Conservation (phyloP, 2,329 filamentous ascomycete species). For the Dothistroma septosporum region DNA sequence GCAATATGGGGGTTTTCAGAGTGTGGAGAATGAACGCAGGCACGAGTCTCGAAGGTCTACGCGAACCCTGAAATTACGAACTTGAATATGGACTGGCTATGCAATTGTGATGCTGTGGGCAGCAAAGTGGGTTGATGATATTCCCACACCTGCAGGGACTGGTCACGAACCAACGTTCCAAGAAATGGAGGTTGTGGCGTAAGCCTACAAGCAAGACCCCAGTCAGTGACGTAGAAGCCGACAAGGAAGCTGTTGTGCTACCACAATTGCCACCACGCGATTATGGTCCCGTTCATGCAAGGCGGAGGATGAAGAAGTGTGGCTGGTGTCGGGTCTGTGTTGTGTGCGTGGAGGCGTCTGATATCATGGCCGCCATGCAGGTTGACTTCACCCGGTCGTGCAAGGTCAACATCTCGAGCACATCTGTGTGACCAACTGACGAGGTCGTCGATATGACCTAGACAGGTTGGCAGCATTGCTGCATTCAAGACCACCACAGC, state of each 20-base stretch:
- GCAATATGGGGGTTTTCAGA: background rate
- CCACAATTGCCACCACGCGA: background rate
- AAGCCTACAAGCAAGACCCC: conserved; percentile 1
- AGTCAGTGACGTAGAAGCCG: background rate
- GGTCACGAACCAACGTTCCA: background rate
- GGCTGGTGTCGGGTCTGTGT: background rate
- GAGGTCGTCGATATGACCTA: background rate
- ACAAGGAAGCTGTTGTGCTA: conserved; percentile 3
- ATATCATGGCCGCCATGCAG: conserved; percentile 1
- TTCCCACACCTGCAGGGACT: background rate
- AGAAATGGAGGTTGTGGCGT: conserved; percentile 1
- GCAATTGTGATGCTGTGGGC: conserved; percentile 8
- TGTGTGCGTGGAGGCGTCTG: background rate
- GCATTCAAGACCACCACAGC: background rate
- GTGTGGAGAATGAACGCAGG: conserved; percentile 3
- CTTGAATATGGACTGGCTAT: background rate
- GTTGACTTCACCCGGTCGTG: background rate
- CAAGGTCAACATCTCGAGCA: background rate
- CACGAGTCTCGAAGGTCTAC: conserved; percentile 1
- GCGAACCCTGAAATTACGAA: background rate
- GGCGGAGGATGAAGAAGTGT: background rate
- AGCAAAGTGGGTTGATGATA: background rate
- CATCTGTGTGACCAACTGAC: background rate
- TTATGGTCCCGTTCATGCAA: background rate
- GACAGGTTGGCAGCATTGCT: background rate